Conservation (phyloP, 768 basidiomycete species). For the Suillus weaverae region DNA sequence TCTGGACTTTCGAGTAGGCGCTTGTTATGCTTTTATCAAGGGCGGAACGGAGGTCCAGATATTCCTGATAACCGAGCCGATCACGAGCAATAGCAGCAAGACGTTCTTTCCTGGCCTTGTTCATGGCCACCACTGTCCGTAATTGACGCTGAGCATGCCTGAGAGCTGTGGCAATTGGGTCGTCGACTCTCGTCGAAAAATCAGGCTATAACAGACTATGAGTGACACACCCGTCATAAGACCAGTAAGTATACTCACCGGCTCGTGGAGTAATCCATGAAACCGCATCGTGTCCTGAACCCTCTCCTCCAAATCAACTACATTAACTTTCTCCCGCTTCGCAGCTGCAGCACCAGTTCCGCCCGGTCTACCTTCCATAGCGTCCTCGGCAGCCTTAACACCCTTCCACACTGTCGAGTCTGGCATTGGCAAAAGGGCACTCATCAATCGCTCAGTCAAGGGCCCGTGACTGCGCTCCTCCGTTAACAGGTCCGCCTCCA, state of each 20-base stretch:
- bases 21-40: conserved; percentile 82
- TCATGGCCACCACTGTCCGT: conserved; percentile 70
- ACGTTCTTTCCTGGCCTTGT: conserved; percentile 79
- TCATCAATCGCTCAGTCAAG: conserved; percentile 81
- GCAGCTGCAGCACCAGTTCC: conserved; percentile 79
- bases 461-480: conserved; percentile 87
- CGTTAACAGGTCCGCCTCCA: conserved; percentile 63
- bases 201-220: conserved; percentile 52
- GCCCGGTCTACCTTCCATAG: conserved; percentile 80
- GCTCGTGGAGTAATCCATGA: conserved; percentile 66
- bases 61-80: conserved; percentile 90
- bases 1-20: conserved; percentile 77
- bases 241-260: conserved; percentile 49
- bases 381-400: conserved; percentile 81
- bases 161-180: conserved; percentile 89
- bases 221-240: conserved; percentile 15
- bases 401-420: conserved; percentile 67
- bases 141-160: conserved; percentile 86
- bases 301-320: conserved; percentile 74
- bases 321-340: conserved; percentile 71
- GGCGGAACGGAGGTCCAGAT: conserved; percentile 77
- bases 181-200: conserved; percentile 80
- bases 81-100: conserved; percentile 78
- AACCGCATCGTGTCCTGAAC: conserved; percentile 76
- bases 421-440: conserved; percentile 70